Evolutionary conservation across 176 grass and related monocot species (phyloP).

Genomic region (bread wheat (Triticum aestivum)): IWGSC_CS_RefSeq_v2.1 NC_057798.1:167355087-167355586

Average conservation of each 20-base stretch:
- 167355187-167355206: neutral
- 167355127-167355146: slow-evolving; percentile 97
- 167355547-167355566: slow-evolving; percentile 50
- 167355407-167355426: neutral
- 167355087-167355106: slow-evolving; percentile 28
- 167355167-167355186: slow-evolving; percentile 57
- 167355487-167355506: slow-evolving; percentile 93
- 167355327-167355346: neutral
- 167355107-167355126: slow-evolving; percentile 84
- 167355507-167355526: slow-evolving; percentile 77
- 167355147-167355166: slow-evolving; percentile 96
- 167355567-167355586: slow-evolving; percentile 57
- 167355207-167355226: neutral
- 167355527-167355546: slow-evolving; percentile 66
- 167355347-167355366: neutral
- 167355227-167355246: neutral
- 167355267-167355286: neutral
- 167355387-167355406: neutral
- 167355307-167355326: neutral
- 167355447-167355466: slow-evolving; percentile 5
- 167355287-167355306: neutral
- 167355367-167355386: neutral
- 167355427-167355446: neutral
- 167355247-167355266: neutral
- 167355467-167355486: slow-evolving; percentile 94